Conservation (phyloP, 257 asterid genomes). For the Solanum sitiens region DNA sequence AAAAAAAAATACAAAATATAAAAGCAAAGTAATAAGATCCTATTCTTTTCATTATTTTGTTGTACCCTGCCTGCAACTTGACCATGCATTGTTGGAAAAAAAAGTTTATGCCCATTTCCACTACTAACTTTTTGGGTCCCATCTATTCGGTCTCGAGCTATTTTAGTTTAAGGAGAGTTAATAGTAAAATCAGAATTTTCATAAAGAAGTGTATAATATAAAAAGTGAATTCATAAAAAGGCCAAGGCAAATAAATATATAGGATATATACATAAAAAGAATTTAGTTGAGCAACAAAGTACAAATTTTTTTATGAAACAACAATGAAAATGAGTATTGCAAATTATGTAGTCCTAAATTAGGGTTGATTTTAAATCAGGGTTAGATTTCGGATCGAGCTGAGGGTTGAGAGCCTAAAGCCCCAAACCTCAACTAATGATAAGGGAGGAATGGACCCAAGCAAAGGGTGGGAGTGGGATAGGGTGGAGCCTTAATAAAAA, state of each 20-base stretch:
- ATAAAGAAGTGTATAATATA: neutral
- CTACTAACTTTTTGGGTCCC: constrained; percentile 12
- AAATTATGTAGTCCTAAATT: no score
- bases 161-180: neutral
- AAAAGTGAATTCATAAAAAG: neutral
- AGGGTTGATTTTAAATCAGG: no score
- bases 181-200: no score
- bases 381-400: neutral
- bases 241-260: neutral
- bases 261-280: neutral
- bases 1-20: neutral
- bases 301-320: neutral
- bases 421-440: neutral
- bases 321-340: no score
- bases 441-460: neutral
- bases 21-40: constrained; percentile 13
- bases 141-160: neutral
- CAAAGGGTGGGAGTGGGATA: neutral
- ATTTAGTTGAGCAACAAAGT: neutral
- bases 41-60: neutral
- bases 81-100: constrained; percentile 27
- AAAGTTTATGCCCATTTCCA: constrained; percentile 20
- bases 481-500: no score
- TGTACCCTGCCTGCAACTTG: constrained; percentile 8
- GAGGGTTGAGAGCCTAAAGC: neutral